Conservation (phyloP, 495 filamentous ascomycete genomes). For the Terfezia boudieri region DNA sequence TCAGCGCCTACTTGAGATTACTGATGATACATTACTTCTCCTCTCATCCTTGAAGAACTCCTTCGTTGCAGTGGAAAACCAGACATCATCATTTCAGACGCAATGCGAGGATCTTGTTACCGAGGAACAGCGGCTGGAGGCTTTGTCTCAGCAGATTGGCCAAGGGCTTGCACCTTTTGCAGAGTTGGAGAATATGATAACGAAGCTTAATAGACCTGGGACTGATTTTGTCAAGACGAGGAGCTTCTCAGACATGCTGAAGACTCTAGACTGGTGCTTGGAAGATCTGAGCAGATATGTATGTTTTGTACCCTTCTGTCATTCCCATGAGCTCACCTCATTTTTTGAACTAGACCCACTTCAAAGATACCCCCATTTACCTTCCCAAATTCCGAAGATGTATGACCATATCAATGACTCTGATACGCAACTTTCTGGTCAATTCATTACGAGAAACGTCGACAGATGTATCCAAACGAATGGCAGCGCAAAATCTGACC, state of each 20-base stretch:
- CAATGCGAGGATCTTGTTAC: constrained; percentile 69
- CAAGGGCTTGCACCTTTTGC: constrained; percentile 77
- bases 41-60: constrained; percentile 56
- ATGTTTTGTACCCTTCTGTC: constrained; percentile 20
- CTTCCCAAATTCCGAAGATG: constrained; percentile 45
- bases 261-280: constrained; percentile 67
- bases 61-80: constrained; percentile 65
- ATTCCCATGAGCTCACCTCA: background rate
- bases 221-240: constrained; percentile 61
- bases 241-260: constrained; percentile 70
- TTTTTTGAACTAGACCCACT: background rate
- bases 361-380: constrained; percentile 32
- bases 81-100: constrained; percentile 74
- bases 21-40: constrained; percentile 46
- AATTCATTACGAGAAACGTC: constrained; percentile 45
- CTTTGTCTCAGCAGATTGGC: constrained; percentile 57
- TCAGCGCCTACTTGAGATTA: constrained; percentile 52
- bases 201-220: constrained; percentile 75
- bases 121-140: constrained; percentile 53
- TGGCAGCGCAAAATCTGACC: constrained; percentile 47
- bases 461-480: constrained; percentile 43
- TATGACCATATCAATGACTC: constrained; percentile 47
- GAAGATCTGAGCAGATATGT: constrained; percentile 74
- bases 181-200: constrained; percentile 74
- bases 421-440: constrained; percentile 75